phyloP scores from a whole-genome alignment of 2,329 filamentous ascomycete species.

The Colletotrichum sp. region DNA sequence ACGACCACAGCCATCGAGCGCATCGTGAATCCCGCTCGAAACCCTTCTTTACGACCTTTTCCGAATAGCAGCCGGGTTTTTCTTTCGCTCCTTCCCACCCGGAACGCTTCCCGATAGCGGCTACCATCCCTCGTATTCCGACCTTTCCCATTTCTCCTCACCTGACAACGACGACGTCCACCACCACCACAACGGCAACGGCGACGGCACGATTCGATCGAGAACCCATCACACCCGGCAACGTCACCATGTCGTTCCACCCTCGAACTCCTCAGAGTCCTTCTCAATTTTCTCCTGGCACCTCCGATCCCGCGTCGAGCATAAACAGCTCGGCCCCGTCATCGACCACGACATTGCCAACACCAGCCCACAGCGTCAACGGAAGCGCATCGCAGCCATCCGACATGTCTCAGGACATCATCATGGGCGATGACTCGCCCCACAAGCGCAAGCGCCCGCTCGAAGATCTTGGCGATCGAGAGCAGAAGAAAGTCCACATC shows the following conservation, averaged over 20 bases:
- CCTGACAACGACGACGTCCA: slow-evolving; percentile 34
- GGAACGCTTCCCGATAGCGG: neutral
- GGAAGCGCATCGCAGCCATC: slow-evolving; percentile 52
- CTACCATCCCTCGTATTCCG: slow-evolving; percentile 10
- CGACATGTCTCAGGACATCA: slow-evolving; percentile 45
- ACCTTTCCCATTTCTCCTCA: slow-evolving; percentile 7
- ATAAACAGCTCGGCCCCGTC: slow-evolving; percentile 57
- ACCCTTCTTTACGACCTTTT: slow-evolving; percentile 4
- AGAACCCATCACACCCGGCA: slow-evolving; percentile 28
- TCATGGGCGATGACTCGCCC: slow-evolving; percentile 56
- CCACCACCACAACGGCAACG: slow-evolving; percentile 38
- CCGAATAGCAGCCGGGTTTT: neutral
- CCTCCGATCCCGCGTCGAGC: slow-evolving; percentile 56
- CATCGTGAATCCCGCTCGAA: slow-evolving; percentile 23
- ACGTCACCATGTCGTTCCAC: slow-evolving; percentile 68
- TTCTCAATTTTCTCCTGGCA: slow-evolving; percentile 64
- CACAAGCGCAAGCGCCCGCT: slow-evolving; percentile 67
- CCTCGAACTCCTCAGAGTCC: slow-evolving; percentile 73
- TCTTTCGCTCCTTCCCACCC: slow-evolving; percentile 17
- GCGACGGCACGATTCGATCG: slow-evolving; percentile 2
- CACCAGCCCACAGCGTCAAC: slow-evolving; percentile 68
- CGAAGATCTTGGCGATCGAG: slow-evolving; percentile 61
- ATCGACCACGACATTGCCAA: slow-evolving; percentile 61
- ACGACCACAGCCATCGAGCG: slow-evolving; percentile 19
- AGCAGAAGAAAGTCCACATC: slow-evolving; percentile 67